Base-by-base conservation (phyloP, 768 basidiomycete species). In the Psilocybe azurescens region DNA sequence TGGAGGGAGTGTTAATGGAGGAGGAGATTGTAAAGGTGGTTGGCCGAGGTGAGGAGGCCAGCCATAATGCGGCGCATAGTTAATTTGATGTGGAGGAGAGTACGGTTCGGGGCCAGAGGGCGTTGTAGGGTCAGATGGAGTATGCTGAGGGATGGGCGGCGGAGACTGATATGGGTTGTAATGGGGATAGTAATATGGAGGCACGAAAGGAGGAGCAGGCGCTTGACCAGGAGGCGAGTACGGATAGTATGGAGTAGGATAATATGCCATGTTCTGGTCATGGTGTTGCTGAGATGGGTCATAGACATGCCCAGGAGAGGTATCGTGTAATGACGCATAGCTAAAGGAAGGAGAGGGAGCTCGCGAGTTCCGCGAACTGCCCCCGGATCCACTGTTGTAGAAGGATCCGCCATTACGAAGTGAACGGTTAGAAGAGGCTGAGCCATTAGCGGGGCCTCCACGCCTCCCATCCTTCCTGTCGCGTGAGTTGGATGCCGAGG, bases 291-390 rank as follows among this genome's bases (percentile, higher is more conserved):
- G 83, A 64, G 79, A 74, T 65, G 80, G 76, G 62, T 85, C 85
- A 66, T 86, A 86, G 61, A 77, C 73, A 58, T 79, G 78, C 64
- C 70, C 74, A 50, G 74, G 74, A 30, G 79, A 72, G 47, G 88
- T 86, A 63, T 93, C 93, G 67, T 93, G 92, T 41, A 93, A 74
- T 1, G 86, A 83, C 16, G 91, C 82, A 72, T 87, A 94, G 59
- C 83, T 87, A 76, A 93, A 90, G 30, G 90, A 86, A 2, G 92
- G 90, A 8, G 91, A 93, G 13, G 90, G 80, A 2, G 91, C 88
- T 66, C 91, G 79, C 28, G 90, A 92, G 65, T 84, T 86, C 53
- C 89, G 88, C 16, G 90, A 88, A 69, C 88, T 71, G 24, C 70
- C 89, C 41, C 78, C 80, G 16, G 86, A 83, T 3, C 84, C 83